phyloP scores from a whole-genome alignment of 257 asterid genomes.

The Lantana camara region DNA sequence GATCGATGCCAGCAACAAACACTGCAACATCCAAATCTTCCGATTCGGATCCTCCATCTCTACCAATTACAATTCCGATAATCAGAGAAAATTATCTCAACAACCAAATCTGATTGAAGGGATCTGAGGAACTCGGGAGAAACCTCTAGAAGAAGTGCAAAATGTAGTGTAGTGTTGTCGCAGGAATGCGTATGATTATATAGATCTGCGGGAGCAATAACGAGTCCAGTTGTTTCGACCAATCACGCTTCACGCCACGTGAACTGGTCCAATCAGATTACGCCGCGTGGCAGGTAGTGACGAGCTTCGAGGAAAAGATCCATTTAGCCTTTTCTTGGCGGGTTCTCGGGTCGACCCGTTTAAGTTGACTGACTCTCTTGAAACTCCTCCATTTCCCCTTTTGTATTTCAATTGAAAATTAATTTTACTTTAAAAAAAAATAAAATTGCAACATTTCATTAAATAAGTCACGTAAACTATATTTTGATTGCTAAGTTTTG shows the following conservation, averaged over 20 bases:
- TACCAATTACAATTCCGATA: constrained; percentile 12
- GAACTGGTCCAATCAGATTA: constrained; percentile 34
- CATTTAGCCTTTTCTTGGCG: constrained; percentile 27
- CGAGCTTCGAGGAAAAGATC: constrained; percentile 29
- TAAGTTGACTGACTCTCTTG: constrained; percentile 22
- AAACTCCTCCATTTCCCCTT: not conserved
- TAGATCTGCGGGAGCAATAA: constrained; percentile 38
- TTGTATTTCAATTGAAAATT: not conserved
- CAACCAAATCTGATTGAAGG: not conserved
- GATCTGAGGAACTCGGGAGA: constrained; percentile 37
- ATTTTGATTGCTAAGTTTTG: no score
- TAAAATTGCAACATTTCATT: no score
- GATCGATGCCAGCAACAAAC: constrained; percentile 45
- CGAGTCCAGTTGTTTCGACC: constrained; percentile 56
- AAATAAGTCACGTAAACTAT: no score
- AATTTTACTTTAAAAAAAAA: no score
- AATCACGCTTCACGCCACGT: constrained; percentile 54
- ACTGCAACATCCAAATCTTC: constrained; percentile 51
- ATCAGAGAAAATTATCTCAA: not conserved
- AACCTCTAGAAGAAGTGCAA: constrained; percentile 17
- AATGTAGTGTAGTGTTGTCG: not conserved
- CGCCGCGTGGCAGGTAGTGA: constrained; percentile 46
- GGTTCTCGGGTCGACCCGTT: constrained; percentile 35
- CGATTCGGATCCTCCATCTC: constrained; percentile 56
- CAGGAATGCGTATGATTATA: constrained; percentile 30